Conservation (phyloP, 208 protist genomes). For the Trichomonas vaginalis region DNA sequence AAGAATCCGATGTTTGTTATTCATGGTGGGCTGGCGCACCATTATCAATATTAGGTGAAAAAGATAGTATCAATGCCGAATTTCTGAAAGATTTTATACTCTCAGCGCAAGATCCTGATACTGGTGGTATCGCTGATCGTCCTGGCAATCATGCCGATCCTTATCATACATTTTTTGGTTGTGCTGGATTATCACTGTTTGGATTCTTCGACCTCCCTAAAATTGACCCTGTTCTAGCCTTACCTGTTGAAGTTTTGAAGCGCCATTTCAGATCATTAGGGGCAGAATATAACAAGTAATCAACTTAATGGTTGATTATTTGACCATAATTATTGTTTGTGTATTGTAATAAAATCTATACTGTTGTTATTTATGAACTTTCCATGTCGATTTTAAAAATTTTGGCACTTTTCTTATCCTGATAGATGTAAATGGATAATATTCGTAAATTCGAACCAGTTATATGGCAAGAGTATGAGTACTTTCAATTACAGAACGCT, state of each 20-base stretch:
- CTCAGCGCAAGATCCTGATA: conserved; percentile 72
- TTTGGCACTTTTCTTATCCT: too few relatives aligned
- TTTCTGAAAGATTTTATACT: conserved; percentile 77
- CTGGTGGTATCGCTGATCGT: conserved; percentile 77
- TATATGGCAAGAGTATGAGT: too few relatives aligned
- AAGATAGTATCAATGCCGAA: conserved; percentile 75
- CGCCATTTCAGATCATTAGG: too few relatives aligned
- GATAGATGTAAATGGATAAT: too few relatives aligned
- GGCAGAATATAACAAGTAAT: too few relatives aligned
- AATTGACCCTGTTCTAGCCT: background rate
- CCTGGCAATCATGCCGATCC: conserved; percentile 85
- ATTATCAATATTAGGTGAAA: conserved; percentile 41
- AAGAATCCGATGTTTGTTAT: conserved; percentile 80
- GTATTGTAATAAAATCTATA: too few relatives aligned
- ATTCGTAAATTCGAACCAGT: too few relatives aligned
- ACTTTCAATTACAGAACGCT: too few relatives aligned
- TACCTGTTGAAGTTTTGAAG: background rate
- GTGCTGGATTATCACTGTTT: background rate
- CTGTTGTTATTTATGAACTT: too few relatives aligned
- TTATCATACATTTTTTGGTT: conserved; percentile 95
- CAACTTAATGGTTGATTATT: too few relatives aligned
- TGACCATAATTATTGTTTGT: too few relatives aligned
- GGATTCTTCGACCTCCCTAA: background rate
- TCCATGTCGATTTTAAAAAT: too few relatives aligned
- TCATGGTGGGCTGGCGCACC: conserved; percentile 94